phyloP scores from a whole-genome alignment of 768 basidiomycete species.

The Suillus decipiens region DNA sequence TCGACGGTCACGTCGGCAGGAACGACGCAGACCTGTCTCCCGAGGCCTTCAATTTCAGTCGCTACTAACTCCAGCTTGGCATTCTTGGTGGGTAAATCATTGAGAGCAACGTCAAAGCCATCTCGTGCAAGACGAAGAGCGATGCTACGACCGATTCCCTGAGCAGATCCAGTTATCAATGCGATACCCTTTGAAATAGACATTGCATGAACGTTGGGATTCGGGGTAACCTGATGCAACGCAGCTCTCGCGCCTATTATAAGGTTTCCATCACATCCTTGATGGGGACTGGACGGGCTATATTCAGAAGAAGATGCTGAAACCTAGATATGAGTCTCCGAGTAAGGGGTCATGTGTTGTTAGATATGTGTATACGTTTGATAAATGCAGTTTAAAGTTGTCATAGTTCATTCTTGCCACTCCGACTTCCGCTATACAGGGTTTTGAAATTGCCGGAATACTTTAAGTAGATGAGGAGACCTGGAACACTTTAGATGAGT shows the following conservation, averaged over 20 bases:
- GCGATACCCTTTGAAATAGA: slow-evolving; percentile 17
- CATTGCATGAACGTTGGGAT: not conserved
- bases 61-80: slow-evolving; percentile 11
- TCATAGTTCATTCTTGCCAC: not conserved
- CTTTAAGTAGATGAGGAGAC: not conserved
- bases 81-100: slow-evolving; percentile 5
- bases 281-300: not conserved
- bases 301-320: not conserved
- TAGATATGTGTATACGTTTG: not conserved
- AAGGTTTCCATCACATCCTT: not conserved
- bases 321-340: not conserved
- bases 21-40: not conserved
- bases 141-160: slow-evolving; percentile 26
- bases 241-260: not conserved
- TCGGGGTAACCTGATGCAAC: not conserved
- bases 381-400: not conserved
- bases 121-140: slow-evolving; percentile 30
- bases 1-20: slow-evolving; percentile 12
- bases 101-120: slow-evolving; percentile 24
- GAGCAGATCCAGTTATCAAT: slow-evolving; percentile 24
- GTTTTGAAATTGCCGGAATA: not conserved
- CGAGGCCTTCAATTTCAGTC: slow-evolving; percentile 2
- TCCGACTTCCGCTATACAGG: not conserved
- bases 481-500: not conserved
- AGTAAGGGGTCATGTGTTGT: not conserved